These are phyloP conservation scores for Diaporthe humulicola DNA, from an alignment of 2,329 filamentous ascomycete genomes.

Conservation along the genomic window DNA sequence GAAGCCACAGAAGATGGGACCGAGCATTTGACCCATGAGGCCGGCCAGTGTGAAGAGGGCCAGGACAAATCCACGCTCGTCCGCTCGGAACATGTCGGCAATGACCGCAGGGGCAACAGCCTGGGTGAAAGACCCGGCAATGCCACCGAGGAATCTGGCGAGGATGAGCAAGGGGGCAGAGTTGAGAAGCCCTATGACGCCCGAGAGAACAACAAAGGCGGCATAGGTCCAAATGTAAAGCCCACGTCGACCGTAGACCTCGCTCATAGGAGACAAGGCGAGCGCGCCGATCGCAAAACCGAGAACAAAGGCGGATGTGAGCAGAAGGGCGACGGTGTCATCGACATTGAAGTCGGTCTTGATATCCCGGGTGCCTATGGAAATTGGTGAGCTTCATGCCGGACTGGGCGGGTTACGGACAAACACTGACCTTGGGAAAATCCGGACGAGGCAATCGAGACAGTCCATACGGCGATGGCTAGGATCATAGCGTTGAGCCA, in stretches of 20 bases:
- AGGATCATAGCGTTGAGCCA: conserved; percentile 55
- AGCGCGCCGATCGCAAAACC: conserved; percentile 42
- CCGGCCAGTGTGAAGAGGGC: conserved; percentile 67
- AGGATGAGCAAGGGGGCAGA: conserved; percentile 72
- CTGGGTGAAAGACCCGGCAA: conserved; percentile 72
- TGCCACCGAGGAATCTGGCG: conserved; percentile 73
- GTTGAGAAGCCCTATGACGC: conserved; percentile 68
- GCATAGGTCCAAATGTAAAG: conserved; percentile 70
- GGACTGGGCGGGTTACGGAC: not conserved
- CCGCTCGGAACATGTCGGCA: conserved; percentile 69
- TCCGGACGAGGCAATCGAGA: conserved; percentile 57
- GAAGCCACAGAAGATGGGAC: conserved; percentile 42
- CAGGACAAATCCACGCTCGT: conserved; percentile 69
- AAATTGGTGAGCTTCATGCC: not conserved
- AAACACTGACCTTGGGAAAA: conserved; percentile 48
- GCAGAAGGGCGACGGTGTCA: conserved; percentile 55
- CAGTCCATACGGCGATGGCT: conserved; percentile 56
- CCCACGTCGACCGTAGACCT: conserved; percentile 70
- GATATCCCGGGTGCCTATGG: conserved; percentile 51
- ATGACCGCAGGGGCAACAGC: conserved; percentile 74
- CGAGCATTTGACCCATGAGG: conserved; percentile 43
- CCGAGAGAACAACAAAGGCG: conserved; percentile 71
- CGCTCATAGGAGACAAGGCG: conserved; percentile 47
- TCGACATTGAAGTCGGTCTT: conserved; percentile 53
- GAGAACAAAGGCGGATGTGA: conserved; percentile 46